Percentiles rank a stretch among this genome's conserved stretches.
These are phyloP conservation scores for Serendipita vermifera DNA, from an alignment of 768 basidiomycete species.

Conservation along the genomic window DNA sequence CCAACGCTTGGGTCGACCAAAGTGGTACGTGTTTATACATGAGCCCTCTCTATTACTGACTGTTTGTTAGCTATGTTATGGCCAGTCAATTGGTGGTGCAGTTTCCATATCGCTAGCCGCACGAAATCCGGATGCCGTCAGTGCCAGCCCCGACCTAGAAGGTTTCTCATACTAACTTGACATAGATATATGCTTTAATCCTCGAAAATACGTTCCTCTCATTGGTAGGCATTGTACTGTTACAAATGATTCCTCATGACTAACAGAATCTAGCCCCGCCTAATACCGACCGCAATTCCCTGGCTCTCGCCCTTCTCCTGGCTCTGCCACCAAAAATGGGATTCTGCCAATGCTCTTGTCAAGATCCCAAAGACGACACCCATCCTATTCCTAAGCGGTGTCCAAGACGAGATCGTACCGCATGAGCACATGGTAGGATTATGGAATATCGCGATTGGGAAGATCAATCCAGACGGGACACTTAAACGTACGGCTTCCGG, in stretches of 20 bases:
- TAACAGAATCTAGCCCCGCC: constrained; percentile 30
- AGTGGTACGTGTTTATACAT: too few relatives aligned
- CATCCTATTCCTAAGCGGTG: constrained; percentile 72
- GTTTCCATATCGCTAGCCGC: constrained; percentile 82
- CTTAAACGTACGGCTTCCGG: too few relatives aligned
- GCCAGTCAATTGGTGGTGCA: constrained; percentile 55
- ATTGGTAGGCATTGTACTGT: constrained; percentile 27
- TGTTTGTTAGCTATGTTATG: constrained; percentile 15
- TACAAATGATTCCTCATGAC: neutral
- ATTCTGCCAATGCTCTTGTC: constrained; percentile 53
- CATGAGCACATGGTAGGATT: constrained; percentile 60
- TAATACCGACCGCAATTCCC: constrained; percentile 74
- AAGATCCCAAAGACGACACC: constrained; percentile 47
- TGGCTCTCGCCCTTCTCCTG: constrained; percentile 57
- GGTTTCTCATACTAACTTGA: neutral
- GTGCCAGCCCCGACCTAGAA: constrained; percentile 14
- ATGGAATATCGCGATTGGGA: constrained; percentile 42
- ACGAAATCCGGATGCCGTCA: constrained; percentile 55
- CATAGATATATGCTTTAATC: constrained; percentile 61
- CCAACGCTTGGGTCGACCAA: too few relatives aligned
- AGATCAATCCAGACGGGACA: neutral
- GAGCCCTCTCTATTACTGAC: too few relatives aligned
- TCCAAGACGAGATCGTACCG: constrained; percentile 58
- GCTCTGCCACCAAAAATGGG: constrained; percentile 82
- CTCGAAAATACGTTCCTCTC: constrained; percentile 92